Evolutionary conservation across 192 early-diverging fungal genomes (phyloP), one percentile per base, ranked within the genome.

Genomic region (Rhizoclosmatium sp.): DNA sequence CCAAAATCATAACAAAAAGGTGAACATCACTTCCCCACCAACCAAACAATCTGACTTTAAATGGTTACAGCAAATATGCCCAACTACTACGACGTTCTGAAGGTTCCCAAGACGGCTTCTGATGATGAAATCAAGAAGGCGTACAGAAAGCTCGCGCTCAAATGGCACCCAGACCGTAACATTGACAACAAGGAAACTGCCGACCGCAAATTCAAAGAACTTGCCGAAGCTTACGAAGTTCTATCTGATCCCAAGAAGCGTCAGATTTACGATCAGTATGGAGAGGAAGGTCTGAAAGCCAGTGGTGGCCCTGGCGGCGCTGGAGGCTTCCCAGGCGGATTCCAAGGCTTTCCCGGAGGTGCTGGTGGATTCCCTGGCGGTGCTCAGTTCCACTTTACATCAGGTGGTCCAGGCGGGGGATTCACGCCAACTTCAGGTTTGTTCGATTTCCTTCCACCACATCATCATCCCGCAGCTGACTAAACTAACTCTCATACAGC

Each of bases 111-210:
- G 60, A 76, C 82, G 44, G 93, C 93, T 2, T 78, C 86, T 40
- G 86, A 89, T 9, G 89, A 88, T 47, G 92, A 95, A 62, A 84
- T 95, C 65, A 94, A 93, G 87, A 89, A 85, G 82, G 89, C 79
- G 44, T 92, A 86, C 86, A 82, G 83, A 71, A 91, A 85, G 82
- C 85, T 77, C 77, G 93, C 93, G 47, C 81, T 94, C 41, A 94
- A 94, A 79, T 94, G 92, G 92, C 93, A 94, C 87, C 93, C 93
- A 7, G 93, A 94, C 79, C 81, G 93, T 72, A 93, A 93, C 78
- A 87, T 85, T 46, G 89, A 93, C 69, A 88, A 91, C 61, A 86
- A 86, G 73, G 89, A 89, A 71, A 68, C 79, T 31, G 93, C 94
- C 31, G 90, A 95, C 68, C 85, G 89, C 71, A 95, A 92, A 79